Conservation (phyloP, 192 early-diverging fungal genomes). For the Linnemannia zychae region DNA sequence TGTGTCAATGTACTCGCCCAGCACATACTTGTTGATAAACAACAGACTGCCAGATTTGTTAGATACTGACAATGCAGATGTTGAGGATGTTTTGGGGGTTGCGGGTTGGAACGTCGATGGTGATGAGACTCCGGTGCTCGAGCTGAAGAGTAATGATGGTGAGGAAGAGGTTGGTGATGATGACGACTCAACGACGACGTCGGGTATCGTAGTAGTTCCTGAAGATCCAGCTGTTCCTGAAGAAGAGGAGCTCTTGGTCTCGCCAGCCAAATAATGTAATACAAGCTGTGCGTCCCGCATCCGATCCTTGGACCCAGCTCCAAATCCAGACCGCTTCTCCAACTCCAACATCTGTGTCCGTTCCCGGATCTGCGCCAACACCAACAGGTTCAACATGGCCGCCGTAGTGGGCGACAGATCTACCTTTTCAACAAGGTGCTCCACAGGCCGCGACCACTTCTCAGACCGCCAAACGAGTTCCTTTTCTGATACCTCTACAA, state of each 20-base stretch:
- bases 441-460: conserved; percentile 9
- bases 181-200: neutral
- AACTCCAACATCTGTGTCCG: conserved; percentile 23
- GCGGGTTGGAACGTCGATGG: neutral
- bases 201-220: conserved; percentile 10
- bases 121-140: neutral
- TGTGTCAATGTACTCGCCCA: conserved; percentile 54
- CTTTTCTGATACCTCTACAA: conserved; percentile 19
- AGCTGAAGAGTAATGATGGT: neutral
- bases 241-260: neutral
- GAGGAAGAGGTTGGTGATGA: neutral
- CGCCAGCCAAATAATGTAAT: conserved; percentile 37
- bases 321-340: conserved; percentile 40
- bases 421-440: conserved; percentile 30
- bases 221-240: neutral
- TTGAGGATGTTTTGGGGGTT: neutral
- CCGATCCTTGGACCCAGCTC: conserved; percentile 21
- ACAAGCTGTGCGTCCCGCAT: conserved; percentile 34
- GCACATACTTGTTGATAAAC: conserved; percentile 47
- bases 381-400: conserved; percentile 40
- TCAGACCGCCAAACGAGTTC: conserved; percentile 11
- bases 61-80: neutral
- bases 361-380: conserved; percentile 38
- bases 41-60: neutral
- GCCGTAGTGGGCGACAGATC: conserved; percentile 33